Evolutionary conservation across 225 moss, liverwort and hornwort species (phyloP), one percentile per base, ranked within the genome.

Genomic region (Rhytidiadelphus loreus): DNA sequence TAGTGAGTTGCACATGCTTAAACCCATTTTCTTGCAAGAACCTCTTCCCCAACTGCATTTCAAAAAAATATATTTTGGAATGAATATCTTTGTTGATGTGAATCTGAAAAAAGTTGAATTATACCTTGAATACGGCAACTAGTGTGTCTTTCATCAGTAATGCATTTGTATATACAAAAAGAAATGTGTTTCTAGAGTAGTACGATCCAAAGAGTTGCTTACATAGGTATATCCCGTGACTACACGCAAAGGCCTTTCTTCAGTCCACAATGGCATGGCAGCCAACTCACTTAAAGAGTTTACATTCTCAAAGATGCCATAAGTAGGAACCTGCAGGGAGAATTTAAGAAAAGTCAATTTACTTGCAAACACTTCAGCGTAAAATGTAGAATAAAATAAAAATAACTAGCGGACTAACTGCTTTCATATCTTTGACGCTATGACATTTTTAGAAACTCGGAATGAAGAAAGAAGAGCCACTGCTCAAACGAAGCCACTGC

Each of bases 191-290:
- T 64, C 78, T 62, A 68, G 16, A 41, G 33, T 48, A 78, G 57
- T 70, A 76, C 13, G 48, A 58, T 52, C 52, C 53, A 46, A 84
- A 63, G 69, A 72, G 56, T 83, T 50, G 76, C 91, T 58, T 93
- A 96, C 96, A 84, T 96, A 96, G 68, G 95, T 96, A 37, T 95
- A 96, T 32, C 96, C 97, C 59, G 97, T 97, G 90, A 96, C 96
- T 68, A 96, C 91, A 77, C 96, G 95, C 90, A 96, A 87, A 77
- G 96, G 96, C 88, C 96, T 94, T 76, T 96, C 95, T 89, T 93
- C 93, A 73, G 97, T 99, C 99, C 99, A 99, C 82, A 96, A 95
- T 39, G 99, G 94, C 99, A 99, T 99, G 80, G 96, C 95, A 76
- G 96, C 97, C 62, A 99, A 90, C 87, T 99, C 96, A 55, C 89